Evolutionary conservation across 2,329 filamentous ascomycete genomes (phyloP).

Genomic region (Chrysoporthe austroafricana): DNA sequence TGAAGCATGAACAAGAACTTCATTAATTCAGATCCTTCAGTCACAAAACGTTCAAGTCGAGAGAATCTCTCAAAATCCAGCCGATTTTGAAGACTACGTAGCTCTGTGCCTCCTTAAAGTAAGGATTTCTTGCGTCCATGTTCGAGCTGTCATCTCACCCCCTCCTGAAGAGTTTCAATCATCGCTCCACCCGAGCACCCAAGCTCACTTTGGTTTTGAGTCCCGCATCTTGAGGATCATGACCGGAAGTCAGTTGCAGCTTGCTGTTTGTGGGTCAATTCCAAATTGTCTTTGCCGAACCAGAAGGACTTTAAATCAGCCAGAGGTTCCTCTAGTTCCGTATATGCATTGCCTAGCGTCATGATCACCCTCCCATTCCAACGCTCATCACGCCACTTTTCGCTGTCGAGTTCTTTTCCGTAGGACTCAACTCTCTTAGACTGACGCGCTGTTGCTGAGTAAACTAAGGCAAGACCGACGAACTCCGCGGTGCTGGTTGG

Average conservation of each 20-base stretch:
- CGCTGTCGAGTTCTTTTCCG: conserved; percentile 35
- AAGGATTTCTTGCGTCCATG: no score
- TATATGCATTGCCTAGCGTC: conserved; percentile 41
- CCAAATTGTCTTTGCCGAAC: conserved; percentile 39
- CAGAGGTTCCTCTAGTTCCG: conserved; percentile 40
- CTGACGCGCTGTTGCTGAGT: conserved; percentile 42
- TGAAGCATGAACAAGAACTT: no score
- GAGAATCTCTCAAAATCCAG: no score
- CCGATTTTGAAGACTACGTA: no score
- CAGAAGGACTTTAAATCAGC: conserved; percentile 35
- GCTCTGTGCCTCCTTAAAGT: no score
- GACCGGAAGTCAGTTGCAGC: conserved; percentile 35
- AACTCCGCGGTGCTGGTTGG: conserved; percentile 40
- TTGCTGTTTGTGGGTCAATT: conserved; percentile 38
- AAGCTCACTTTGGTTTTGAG: no score
- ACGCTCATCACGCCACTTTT: conserved; percentile 30
- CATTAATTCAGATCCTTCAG: no score
- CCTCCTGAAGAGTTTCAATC: no score
- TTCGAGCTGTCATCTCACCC: no score
- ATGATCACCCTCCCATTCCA: conserved; percentile 44
- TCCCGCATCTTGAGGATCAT: no score
- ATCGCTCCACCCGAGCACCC: no score
- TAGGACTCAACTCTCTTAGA: conserved; percentile 39
- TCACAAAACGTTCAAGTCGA: no score
- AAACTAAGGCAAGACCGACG: conserved; percentile 42